Evolutionary conservation across 225 moss, liverwort and hornwort species (phyloP).

Genomic region (Marchantia paleacea): DNA sequence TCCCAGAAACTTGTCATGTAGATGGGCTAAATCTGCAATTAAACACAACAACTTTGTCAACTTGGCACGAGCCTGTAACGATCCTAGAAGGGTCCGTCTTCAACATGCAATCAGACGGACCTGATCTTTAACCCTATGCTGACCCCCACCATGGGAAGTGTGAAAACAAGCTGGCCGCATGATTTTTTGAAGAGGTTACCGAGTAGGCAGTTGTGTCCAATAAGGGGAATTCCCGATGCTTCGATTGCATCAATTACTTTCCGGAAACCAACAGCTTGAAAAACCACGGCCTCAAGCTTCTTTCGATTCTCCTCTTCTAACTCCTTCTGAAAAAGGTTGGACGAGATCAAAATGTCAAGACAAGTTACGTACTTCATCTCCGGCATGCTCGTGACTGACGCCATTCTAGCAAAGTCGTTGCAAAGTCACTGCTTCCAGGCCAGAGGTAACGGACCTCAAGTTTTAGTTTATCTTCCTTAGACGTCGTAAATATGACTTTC

Average conservation of each 20-base stretch:
- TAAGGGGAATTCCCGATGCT: constrained; percentile 53
- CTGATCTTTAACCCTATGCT: neutral
- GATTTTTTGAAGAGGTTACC: constrained; percentile 29
- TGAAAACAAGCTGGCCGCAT: neutral
- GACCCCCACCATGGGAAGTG: neutral
- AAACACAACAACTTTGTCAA: neutral
- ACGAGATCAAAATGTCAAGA: neutral
- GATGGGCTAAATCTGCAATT: constrained; percentile 53
- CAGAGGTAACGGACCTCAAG: constrained; percentile 28
- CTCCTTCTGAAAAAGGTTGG: constrained; percentile 45
- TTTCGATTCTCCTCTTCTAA: constrained; percentile 55
- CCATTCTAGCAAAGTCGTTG: neutral
- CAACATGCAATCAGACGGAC: neutral
- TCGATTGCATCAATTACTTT: constrained; percentile 75
- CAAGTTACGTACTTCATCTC: neutral
- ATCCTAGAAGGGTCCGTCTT: neutral
- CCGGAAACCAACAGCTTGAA: constrained; percentile 71
- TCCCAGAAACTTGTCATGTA: constrained; percentile 70
- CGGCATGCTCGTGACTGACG: neutral
- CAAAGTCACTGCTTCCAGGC: neutral
- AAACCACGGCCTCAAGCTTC: constrained; percentile 53
- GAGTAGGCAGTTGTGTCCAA: constrained; percentile 86
- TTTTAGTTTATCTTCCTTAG: constrained; percentile 56
- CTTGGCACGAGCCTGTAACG: too few relatives aligned
- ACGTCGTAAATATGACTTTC: constrained; percentile 54